These are phyloP conservation scores for Pseudogymnoascus sp. DNA, from an alignment of 2,329 filamentous ascomycete genomes.

Conservation along the genomic window DNA sequence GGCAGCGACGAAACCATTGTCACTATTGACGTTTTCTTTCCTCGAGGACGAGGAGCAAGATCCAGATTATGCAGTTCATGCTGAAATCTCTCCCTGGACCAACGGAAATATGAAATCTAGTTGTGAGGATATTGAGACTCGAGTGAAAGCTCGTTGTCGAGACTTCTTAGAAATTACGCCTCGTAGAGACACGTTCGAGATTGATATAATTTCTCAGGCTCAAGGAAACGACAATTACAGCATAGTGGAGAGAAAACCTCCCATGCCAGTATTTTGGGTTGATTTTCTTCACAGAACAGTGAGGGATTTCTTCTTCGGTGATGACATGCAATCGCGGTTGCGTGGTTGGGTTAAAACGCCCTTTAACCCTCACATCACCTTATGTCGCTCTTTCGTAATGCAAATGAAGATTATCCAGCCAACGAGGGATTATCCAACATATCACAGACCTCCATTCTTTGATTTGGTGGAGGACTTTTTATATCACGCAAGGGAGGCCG, in stretches of 20 bases:
- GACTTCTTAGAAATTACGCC: neutral
- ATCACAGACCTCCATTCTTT: neutral
- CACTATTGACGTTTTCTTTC: neutral
- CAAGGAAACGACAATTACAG: neutral
- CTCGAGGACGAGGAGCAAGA: neutral
- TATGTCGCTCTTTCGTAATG: neutral
- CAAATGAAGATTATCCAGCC: neutral
- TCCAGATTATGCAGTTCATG: neutral
- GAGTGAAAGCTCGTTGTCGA: neutral
- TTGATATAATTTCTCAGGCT: neutral
- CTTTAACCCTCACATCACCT: neutral
- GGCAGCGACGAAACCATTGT: neutral
- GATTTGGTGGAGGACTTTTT: neutral
- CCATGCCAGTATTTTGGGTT: neutral
- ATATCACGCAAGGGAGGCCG: neutral
- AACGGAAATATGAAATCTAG: neutral
- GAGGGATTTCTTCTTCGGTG: neutral
- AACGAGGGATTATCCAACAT: neutral
- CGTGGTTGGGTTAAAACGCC: neutral
- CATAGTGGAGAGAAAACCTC: neutral
- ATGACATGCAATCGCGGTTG: neutral
- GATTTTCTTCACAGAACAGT: constrained; percentile 10
- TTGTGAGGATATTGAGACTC: neutral
- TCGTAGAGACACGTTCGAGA: neutral
- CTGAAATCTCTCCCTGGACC: neutral